Base-by-base conservation (phyloP, 73 alveolate genomes). In the Paramecium bursaria region DNA sequence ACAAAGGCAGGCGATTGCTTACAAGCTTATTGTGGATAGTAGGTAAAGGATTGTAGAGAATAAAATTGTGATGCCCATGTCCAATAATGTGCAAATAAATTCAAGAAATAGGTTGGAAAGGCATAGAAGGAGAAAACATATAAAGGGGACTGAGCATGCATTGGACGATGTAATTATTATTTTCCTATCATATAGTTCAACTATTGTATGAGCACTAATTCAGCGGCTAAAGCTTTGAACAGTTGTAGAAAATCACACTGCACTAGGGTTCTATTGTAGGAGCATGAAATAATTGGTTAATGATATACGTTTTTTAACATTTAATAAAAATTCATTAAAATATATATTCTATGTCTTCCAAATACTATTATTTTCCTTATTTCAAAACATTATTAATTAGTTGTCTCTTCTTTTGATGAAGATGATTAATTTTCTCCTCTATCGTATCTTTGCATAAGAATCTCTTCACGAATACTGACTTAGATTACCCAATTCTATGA, bases 401-500 rank as follows among this genome's bases (percentile, higher is more conserved):
- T 10, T 31, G 27, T 42, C 44, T 67, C 29, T 67, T 67, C 30
- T 60, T 67, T 42, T 67, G 13, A 67, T 67, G 82, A 3, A 67
- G 33, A n/a, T 39, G 26, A 7, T 67, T 67, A 10, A 67, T 67
- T 42, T 67, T 15, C 14, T 67, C n/a, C 19, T 67, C 82, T 39
- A 67, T 67, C 0, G 61, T 67, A 4, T 31, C 21, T 21, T 23
- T 67, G 14, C 82, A 67, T 7, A 79, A 54, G 48, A 61, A 79
- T 54, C 89, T 33, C 4, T 29, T 21, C 6, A 79, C 89, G 19
- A 53, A 31, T 11, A 79, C 89, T 26, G 51, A 46, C 17, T 22
- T 15, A n/a, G 33, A 4, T 79, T 79, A 13, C 11, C 89, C 89
- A 9, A 79, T 79, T 79, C 89, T 79, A 42, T 79, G 57, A 7